These are phyloP conservation scores for Crithidia bombi DNA, from an alignment of 208 protist genomes.

Conservation along the genomic window DNA sequence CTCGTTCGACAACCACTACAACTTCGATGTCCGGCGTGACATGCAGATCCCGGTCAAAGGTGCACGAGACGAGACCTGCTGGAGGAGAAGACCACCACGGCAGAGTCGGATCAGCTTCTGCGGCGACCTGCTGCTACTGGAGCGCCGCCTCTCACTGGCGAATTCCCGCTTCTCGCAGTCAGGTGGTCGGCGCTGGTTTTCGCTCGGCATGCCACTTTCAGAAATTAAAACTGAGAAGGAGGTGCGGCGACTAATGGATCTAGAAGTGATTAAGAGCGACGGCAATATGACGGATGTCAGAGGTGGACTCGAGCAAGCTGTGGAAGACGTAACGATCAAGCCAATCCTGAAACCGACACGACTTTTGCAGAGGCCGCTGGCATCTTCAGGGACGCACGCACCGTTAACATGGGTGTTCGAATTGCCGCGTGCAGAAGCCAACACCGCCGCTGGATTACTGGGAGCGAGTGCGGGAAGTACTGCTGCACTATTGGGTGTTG, in stretches of 20 bases:
- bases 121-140: conserved; percentile 76
- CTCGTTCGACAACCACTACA: too few relatives aligned
- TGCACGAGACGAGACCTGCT: conserved; percentile 71
- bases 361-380: conserved; percentile 65
- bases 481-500: conserved; percentile 89
- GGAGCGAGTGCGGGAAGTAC: conserved; percentile 75
- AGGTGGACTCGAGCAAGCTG: conserved; percentile 61
- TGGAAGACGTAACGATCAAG: conserved; percentile 78
- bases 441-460: conserved; percentile 65
- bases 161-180: conserved; percentile 77
- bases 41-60: conserved; percentile 67
- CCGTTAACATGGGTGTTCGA: conserved; percentile 50
- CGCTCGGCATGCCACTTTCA: conserved; percentile 70
- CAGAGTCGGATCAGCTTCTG: conserved; percentile 81
- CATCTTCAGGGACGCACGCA: conserved; percentile 32
- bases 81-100: conserved; percentile 49
- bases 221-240: conserved; percentile 83
- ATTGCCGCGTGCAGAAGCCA: conserved; percentile 82
- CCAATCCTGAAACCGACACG: conserved; percentile 48
- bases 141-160: conserved; percentile 82
- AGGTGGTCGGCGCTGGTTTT: conserved; percentile 78
- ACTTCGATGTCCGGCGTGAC: conserved; percentile 91
- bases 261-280: conserved; percentile 68
- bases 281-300: conserved; percentile 64
- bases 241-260: conserved; percentile 69